Conservation (phyloP, 768 basidiomycete genomes). For the Mycena filopes region DNA sequence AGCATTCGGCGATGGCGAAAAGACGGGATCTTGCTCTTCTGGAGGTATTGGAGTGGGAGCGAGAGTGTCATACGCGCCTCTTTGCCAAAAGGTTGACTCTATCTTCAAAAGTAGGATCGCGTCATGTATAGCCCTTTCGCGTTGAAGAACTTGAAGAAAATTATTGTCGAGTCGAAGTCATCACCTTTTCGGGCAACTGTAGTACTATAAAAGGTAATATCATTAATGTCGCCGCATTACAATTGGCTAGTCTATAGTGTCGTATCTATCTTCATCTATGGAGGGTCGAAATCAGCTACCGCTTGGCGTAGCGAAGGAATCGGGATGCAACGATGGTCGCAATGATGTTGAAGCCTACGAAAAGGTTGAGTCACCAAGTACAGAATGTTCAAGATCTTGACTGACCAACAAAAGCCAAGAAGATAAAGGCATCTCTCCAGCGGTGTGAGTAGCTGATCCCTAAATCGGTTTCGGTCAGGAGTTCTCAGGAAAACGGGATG, state of each 20-base stretch:
- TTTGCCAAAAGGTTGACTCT: slow-evolving; percentile 6
- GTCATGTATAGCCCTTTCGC: background rate
- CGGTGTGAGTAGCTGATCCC: slow-evolving; percentile 71
- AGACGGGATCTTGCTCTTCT: slow-evolving; percentile 20
- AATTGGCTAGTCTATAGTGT: too few species aligned
- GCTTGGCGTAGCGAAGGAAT: slow-evolving; percentile 77
- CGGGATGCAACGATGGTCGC: slow-evolving; percentile 75
- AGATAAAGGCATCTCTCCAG: slow-evolving; percentile 77
- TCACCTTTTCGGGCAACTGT: background rate
- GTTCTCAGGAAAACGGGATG: too few species aligned
- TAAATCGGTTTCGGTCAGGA: too few species aligned
- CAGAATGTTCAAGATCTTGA: slow-evolving; percentile 22
- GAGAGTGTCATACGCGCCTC: slow-evolving; percentile 4
- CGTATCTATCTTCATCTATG: background rate
- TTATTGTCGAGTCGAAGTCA: too few species aligned
- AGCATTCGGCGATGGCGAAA: slow-evolving; percentile 25
- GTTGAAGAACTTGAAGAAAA: too few species aligned
- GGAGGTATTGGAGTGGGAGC: slow-evolving; percentile 21
- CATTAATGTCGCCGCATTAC: too few species aligned
- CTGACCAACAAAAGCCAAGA: slow-evolving; percentile 70
- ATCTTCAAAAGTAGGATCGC: background rate
- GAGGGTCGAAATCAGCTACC: slow-evolving; percentile 43
- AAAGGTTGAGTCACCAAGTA: background rate
- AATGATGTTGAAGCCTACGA: slow-evolving; percentile 74
- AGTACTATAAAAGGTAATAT: background rate